Base-by-base conservation (phyloP, 306 rosid genomes). In the Begonia loranthoides region DNA sequence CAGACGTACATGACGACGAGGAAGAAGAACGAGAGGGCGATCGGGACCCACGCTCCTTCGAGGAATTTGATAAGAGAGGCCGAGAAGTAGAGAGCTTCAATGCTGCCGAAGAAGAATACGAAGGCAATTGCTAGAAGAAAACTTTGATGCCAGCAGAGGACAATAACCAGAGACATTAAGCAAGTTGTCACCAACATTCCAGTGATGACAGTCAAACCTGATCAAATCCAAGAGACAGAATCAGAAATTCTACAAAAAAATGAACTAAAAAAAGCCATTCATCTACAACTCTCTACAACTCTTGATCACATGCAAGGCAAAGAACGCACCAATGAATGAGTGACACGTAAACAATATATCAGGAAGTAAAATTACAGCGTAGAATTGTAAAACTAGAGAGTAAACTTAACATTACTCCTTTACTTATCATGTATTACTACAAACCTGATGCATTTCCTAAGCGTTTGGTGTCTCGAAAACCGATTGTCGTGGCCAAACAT, bases 131-230 rank as follows among this genome's bases (percentile, higher is more conserved):
- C 94, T 34, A 82, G 59, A 28, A 82, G 36, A 40, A 90, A 72
- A 43, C 76, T 80, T 17, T 38, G 76, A 60, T 72, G 78, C 97
- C 97, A 90, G 76, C 94, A 79, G 15, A 90, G 73, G 51, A 86
- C 94, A 15, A 90, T 79, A 58, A 85, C 83, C 39, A 85, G 80
- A 41, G 97, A 90, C 97, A 90, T 90, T 68, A 90, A 70, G 83
- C 94, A 82, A 17, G 95, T 90, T 41, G 97, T 90, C 53, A 90
- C 97, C 75, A 90, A 75, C 95, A 90, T 90, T 57, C 85, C 97
- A 10, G 94, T 85, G 43, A 90, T 90, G 61, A 90, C 95, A 41
- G 94, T 95, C 76, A 90, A 76, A 70, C 97, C 97, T 90, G 94
- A 69, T 62, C 9, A 28, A 28, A 28, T 28, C 9, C 36, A 28